Evolutionary conservation across 2,329 filamentous ascomycete genomes (phyloP).

Genomic region (Paecilomyces niveus): DNA sequence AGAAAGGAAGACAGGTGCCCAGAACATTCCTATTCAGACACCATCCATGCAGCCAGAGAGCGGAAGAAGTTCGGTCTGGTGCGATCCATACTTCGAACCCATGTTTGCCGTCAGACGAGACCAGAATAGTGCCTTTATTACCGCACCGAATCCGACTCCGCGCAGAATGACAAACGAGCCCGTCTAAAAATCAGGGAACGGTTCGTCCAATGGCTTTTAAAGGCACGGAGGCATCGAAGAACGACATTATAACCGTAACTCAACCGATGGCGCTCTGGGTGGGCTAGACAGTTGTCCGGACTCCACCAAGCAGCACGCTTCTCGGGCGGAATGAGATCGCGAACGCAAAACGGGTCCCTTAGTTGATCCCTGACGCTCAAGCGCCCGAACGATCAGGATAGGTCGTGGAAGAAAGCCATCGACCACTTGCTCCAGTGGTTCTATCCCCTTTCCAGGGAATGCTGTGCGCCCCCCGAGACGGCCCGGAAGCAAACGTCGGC

Average conservation of each 20-base stretch:
- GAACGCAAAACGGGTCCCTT: conserved; percentile 2
- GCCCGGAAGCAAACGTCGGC: neutral
- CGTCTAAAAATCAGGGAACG: neutral
- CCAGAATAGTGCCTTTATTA: neutral
- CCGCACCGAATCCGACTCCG: neutral
- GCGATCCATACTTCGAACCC: neutral
- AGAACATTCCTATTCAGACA: neutral
- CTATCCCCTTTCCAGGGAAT: neutral
- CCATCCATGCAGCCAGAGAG: neutral
- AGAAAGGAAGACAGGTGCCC: neutral
- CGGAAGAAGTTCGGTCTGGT: neutral
- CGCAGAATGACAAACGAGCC: neutral
- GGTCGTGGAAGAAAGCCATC: neutral
- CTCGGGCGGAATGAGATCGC: conserved; percentile 8
- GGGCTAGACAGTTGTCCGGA: conserved; percentile 18
- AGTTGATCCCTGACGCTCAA: conserved; percentile 1
- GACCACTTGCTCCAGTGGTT: neutral
- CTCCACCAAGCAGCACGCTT: conserved; percentile 15
- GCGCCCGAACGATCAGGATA: neutral
- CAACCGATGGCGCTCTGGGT: conserved; percentile 6
- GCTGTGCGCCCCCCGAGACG: neutral
- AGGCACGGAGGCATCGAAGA: conserved; percentile 2
- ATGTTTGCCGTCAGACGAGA: neutral
- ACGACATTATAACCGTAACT: neutral
- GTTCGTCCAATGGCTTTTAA: neutral